phyloP scores from a whole-genome alignment of 2,329 filamentous ascomycete genomes.

The Cladosporium sphaerospermum region DNA sequence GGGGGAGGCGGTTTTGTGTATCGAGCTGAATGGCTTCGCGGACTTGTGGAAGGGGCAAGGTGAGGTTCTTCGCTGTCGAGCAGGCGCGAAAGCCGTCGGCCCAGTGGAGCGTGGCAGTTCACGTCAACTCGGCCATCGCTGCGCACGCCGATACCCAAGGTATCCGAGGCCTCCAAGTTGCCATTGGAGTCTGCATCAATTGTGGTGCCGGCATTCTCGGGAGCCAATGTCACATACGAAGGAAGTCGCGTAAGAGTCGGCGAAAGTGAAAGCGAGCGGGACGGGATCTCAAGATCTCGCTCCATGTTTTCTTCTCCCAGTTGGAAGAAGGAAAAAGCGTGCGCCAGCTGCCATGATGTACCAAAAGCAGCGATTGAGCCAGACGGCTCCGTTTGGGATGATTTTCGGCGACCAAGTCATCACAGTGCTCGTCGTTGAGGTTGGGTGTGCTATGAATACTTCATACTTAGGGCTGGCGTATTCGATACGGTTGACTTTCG shows the following conservation, averaged over 20 bases:
- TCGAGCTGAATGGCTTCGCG: not conserved
- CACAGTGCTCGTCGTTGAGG: too few relatives aligned
- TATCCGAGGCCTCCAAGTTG: not conserved
- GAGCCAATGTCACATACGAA: not conserved
- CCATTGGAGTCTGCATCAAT: not conserved
- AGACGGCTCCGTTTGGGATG: too few relatives aligned
- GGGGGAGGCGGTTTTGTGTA: not conserved
- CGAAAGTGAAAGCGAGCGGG: not conserved
- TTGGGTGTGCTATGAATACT: too few relatives aligned
- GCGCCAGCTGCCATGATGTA: too few relatives aligned
- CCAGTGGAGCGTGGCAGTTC: not conserved
- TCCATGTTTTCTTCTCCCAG: too few relatives aligned
- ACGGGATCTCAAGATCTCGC: too few relatives aligned
- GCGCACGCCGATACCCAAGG: not conserved
- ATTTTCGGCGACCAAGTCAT: too few relatives aligned
- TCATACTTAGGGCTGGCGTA: too few relatives aligned
- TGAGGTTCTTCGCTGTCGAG: not conserved
- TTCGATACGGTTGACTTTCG: too few relatives aligned
- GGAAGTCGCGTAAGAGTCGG: not conserved
- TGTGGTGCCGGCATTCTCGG: not conserved
- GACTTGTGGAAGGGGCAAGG: too few relatives aligned
- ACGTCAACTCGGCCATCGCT: slow-evolving; percentile 1
- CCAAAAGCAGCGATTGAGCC: too few relatives aligned
- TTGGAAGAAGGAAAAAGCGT: too few relatives aligned
- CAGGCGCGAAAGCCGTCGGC: slow-evolving; percentile 4